Evolutionary conservation across 2,329 filamentous ascomycete genomes (phyloP), one percentile per base, ranked within the genome.

Genomic region (Teratosphaeria epicoccoides): DNA sequence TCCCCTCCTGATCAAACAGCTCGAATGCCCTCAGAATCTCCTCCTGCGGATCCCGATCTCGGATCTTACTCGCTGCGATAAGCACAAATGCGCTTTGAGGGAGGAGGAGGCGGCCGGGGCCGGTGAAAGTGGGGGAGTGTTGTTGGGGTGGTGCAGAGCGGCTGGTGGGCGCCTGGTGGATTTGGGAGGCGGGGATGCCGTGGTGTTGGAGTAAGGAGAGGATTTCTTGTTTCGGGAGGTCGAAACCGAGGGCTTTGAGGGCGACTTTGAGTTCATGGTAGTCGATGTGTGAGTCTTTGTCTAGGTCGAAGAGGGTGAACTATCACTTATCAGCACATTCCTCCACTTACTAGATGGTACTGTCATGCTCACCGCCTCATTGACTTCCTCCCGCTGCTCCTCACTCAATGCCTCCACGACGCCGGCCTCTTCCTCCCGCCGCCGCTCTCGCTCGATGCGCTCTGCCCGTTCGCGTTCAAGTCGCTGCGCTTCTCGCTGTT

Each of bases 201-300:
- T 93, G 83, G n/a, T 81, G 78, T 53, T 88, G 85, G 55, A 98
- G 79, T 56, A 94, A 81, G 45, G 79, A 75, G 63, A 91, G 84
- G 55, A 95, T 88, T 61, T 95, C 88, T 56, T 82, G 76, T 69
- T 95, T 95, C 53, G 88, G 80, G 47, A 95, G 77, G 63, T 94
- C 88, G 74, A 97, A 97, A 58, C 93, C 93, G 1, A 98, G 82
- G 3, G 93, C 93, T 68, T 94, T 93, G 63, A 97, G 84, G 55
- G 91, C 89, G 72, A 97, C 93, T 71, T 93, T 91, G 68, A 97
- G 87, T 73, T 98, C 93, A 73, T 97, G 93, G 76, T 95, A 97
- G 74, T 97, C 91, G 66, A 98, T 88, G 70, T 87, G 83, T 46
- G 84, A 81, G 73, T 97, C 90, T 69, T 94, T 91, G 76, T 97